Evolutionary conservation across 1,284 basidiomycete species (phyloP).

Genomic region (Erythrobasidium hasegawianum): DNA sequence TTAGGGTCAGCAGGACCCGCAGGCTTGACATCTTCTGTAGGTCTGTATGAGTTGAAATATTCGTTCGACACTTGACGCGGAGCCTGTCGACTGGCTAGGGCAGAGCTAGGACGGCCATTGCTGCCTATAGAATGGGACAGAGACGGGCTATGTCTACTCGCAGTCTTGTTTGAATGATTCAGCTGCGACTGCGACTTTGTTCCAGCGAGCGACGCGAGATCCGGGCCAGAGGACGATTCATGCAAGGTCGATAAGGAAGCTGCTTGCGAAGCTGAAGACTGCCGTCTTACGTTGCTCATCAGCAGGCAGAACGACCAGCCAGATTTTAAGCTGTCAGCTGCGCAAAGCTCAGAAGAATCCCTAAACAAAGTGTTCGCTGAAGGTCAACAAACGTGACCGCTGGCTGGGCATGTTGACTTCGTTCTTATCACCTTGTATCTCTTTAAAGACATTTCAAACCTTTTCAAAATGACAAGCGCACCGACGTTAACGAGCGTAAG

Average conservation of each 20-base stretch:
- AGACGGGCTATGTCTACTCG: background rate
- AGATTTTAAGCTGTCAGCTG: too few species aligned
- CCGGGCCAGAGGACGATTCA: background rate
- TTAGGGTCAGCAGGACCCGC: slow-evolving; percentile 13
- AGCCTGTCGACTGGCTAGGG: background rate
- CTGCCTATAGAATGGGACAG: background rate
- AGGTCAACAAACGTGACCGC: too few species aligned
- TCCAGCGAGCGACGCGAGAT: background rate
- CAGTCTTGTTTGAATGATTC: background rate
- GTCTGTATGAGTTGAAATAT: background rate
- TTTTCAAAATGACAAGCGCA: too few species aligned
- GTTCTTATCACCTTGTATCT: too few species aligned
- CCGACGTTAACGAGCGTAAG: too few species aligned
- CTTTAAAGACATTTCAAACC: too few species aligned
- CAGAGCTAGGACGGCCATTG: background rate
- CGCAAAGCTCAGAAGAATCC: too few species aligned
- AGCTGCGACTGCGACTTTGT: background rate
- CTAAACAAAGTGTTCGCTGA: too few species aligned
- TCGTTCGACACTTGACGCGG: background rate
- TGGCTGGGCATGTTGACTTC: too few species aligned
- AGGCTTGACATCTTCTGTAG: background rate
- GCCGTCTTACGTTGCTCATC: too few species aligned
- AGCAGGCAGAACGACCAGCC: too few species aligned
- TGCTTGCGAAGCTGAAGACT: background rate
- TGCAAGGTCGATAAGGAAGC: background rate